These are phyloP conservation scores for Tilletiaria anomala DNA, from an alignment of 1,284 basidiomycete genomes.

Conservation along the genomic window DNA sequence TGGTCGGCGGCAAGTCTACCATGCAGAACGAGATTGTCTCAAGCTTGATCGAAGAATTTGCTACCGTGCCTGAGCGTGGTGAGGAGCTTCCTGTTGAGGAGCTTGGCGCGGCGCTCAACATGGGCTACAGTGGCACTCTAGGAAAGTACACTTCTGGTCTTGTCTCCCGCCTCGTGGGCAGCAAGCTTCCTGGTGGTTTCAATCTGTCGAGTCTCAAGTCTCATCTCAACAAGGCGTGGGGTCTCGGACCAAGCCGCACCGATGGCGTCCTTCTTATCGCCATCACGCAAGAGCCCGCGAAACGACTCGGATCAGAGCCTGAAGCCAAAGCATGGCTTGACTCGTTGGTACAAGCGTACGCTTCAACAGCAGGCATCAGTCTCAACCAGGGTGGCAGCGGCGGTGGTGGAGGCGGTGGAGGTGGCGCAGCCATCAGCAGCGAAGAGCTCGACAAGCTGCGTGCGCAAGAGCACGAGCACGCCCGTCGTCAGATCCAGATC, in stretches of 20 bases:
- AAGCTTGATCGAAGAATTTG: constrained; percentile 39
- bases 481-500: constrained; percentile 80
- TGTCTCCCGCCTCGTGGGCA: constrained; percentile 76
- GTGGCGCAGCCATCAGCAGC: constrained; percentile 65
- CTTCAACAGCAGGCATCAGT: constrained; percentile 69
- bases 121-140: constrained; percentile 68
- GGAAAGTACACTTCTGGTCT: constrained; percentile 92
- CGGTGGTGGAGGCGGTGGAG: constrained; percentile 47
- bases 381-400: constrained; percentile 49
- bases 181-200: constrained; percentile 98
- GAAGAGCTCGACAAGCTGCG: constrained; percentile 97
- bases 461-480: constrained; percentile 78
- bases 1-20: constrained; percentile 95
- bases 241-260: constrained; percentile 70
- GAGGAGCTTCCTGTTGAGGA: constrained; percentile 83
- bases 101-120: constrained; percentile 67
- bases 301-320: constrained; percentile 75
- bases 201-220: constrained; percentile 83
- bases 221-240: constrained; percentile 47
- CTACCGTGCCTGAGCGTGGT: constrained; percentile 67
- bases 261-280: constrained; percentile 83
- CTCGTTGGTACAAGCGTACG: constrained; percentile 65
- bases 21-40: constrained; percentile 83
- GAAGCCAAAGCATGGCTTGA: constrained; percentile 94
- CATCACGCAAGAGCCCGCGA: constrained; percentile 80